Conservation (phyloP, 2,329 filamentous ascomycete species). For the Stachybotrys elegans region DNA sequence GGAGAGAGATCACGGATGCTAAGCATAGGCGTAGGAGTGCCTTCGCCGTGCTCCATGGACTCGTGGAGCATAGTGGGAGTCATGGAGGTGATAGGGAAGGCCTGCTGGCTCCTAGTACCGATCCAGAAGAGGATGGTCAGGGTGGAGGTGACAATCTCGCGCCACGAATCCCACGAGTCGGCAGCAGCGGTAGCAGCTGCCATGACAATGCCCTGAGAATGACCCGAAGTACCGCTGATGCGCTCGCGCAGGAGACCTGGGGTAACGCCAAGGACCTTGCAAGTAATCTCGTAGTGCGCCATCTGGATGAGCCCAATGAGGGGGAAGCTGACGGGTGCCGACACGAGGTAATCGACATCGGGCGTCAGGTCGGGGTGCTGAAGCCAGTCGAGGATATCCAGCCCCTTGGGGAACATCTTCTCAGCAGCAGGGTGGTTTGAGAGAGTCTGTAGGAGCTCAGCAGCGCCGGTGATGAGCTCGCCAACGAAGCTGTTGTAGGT, state of each 20-base stretch:
- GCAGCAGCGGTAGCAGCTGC: conserved; percentile 88
- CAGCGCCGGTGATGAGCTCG: conserved; percentile 74
- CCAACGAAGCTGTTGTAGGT: conserved; percentile 90
- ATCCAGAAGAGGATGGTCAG: conserved; percentile 98
- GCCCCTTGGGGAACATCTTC: conserved; percentile 95
- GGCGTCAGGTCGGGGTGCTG: conserved; percentile 84
- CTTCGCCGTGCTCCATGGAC: conserved; percentile 90
- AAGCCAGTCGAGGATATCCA: conserved; percentile 92
- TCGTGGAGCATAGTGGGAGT: conserved; percentile 88
- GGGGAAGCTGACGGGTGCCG: conserved; percentile 90
- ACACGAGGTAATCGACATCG: conserved; percentile 90
- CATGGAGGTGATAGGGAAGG: conserved; percentile 90
- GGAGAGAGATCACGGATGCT: conserved; percentile 91
- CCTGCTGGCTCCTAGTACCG: conserved; percentile 92
- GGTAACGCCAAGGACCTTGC: conserved; percentile 82
- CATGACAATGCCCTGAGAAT: conserved; percentile 94
- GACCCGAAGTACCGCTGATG: conserved; percentile 84
- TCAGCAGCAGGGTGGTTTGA: conserved; percentile 79
- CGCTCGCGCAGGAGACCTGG: conserved; percentile 83
- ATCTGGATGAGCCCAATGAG: conserved; percentile 95
- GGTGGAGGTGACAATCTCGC: conserved; percentile 71
- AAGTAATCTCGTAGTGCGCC: conserved; percentile 91
- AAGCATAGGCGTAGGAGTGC: conserved; percentile 93
- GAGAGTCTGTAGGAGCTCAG: conserved; percentile 81
- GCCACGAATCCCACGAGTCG: conserved; percentile 89